Percentiles rank a stretch among this genome's conserved stretches.
These are phyloP conservation scores for Daldinia vernicosa DNA, from an alignment of 495 filamentous ascomycete species.

Conservation along the genomic window DNA sequence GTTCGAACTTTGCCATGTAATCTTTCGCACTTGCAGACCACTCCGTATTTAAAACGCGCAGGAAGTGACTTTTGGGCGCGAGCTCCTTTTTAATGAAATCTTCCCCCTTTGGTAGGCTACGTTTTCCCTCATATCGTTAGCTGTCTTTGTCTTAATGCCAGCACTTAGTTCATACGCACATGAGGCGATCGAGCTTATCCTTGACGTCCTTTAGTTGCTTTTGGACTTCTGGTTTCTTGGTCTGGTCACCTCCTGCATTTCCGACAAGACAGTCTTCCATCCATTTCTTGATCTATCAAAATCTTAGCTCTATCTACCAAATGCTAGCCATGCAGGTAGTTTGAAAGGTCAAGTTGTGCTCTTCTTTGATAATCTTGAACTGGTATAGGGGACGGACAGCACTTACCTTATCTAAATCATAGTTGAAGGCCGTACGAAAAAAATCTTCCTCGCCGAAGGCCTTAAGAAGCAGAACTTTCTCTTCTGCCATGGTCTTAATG, in stretches of 20 bases:
- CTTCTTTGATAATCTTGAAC: no score
- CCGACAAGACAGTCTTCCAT: background rate
- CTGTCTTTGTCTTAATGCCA: background rate
- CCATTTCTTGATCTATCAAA: background rate
- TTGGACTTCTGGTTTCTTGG: background rate
- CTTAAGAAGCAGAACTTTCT: background rate
- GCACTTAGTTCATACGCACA: background rate
- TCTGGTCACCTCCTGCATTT: background rate
- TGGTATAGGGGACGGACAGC: background rate
- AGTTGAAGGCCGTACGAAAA: background rate
- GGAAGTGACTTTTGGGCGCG: background rate
- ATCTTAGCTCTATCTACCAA: background rate
- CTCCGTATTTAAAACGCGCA: background rate
- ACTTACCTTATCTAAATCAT: background rate
- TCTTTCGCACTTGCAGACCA: background rate
- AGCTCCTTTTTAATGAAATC: background rate
- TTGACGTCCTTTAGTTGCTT: background rate
- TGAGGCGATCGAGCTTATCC: background rate
- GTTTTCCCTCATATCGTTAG: background rate
- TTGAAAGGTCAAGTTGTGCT: no score
- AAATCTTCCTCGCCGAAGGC: background rate
- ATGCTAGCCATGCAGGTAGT: no score
- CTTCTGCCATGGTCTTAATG: background rate
- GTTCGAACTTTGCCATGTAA: background rate
- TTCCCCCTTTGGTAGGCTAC: background rate